These are phyloP conservation scores for Capsicum chinense DNA, from an alignment of 257 asterid genomes.

Conservation along the genomic window DNA sequence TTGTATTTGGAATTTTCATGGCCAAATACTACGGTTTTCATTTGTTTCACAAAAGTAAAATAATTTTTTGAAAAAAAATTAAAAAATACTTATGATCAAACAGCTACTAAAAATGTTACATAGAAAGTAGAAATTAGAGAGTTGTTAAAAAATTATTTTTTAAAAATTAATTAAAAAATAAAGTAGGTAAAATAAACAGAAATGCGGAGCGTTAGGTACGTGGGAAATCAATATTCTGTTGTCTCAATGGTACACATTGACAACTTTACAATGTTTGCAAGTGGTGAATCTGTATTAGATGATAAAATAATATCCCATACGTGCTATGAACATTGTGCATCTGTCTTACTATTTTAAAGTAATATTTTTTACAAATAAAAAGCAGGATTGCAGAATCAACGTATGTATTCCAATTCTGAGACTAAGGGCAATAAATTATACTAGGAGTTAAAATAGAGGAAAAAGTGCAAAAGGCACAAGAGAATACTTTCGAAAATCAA, in stretches of 20 bases:
- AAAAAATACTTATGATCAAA: too few species aligned
- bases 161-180: too few species aligned
- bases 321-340: background rate
- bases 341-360: background rate
- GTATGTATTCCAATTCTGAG: background rate
- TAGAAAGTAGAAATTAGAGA: too few species aligned
- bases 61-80: too few species aligned
- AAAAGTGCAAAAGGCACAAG: background rate
- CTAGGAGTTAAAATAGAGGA: background rate
- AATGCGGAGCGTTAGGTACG: background rate
- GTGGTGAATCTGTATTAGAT: background rate
- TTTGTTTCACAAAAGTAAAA: too few species aligned
- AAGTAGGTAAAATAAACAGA: too few species aligned
- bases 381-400: too few species aligned
- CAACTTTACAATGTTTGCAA: constrained; percentile 17
- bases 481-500: background rate
- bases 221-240: background rate
- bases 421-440: background rate
- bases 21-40: too few species aligned
- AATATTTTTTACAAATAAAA: too few species aligned
- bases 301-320: background rate
- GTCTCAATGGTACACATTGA: background rate
- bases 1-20: too few species aligned
- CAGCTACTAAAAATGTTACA: too few species aligned
- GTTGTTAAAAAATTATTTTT: too few species aligned